Percentiles rank a stretch among this genome's conserved stretches.
These are phyloP conservation scores for Colletotrichum musae DNA, from an alignment of 2,329 filamentous ascomycete genomes.

Conservation along the genomic window DNA sequence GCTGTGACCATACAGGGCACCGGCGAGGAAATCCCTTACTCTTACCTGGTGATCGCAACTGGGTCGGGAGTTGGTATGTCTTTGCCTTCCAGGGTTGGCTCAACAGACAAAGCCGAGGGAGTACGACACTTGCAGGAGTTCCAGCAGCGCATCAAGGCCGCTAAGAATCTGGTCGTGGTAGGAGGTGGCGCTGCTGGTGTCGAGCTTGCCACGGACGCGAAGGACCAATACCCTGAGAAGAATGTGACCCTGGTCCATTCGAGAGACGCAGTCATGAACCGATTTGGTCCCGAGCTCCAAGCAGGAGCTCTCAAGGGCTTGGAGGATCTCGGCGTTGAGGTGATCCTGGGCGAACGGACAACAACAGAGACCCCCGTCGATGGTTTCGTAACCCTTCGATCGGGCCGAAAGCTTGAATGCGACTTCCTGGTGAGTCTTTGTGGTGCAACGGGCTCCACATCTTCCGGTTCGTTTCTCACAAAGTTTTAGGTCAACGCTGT, in stretches of 20 bases:
- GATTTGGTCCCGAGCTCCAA: conserved; percentile 62
- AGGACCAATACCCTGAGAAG: conserved; percentile 69
- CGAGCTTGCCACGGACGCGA: conserved; percentile 72
- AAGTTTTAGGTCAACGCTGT: conserved; percentile 69
- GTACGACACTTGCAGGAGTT: conserved; percentile 59
- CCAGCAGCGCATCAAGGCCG: conserved; percentile 60
- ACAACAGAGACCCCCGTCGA: conserved; percentile 53
- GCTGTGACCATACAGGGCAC: conserved; percentile 56
- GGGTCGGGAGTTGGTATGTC: conserved; percentile 61
- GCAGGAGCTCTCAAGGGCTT: conserved; percentile 57
- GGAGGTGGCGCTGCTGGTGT: conserved; percentile 75
- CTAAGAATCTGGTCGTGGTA: conserved; percentile 63
- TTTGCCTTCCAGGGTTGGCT: conserved; percentile 64
- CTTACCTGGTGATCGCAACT: conserved; percentile 71
- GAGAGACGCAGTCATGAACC: conserved; percentile 64
- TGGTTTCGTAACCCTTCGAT: conserved; percentile 59
- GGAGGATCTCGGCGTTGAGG: conserved; percentile 61
- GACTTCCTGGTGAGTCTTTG: conserved; percentile 64
- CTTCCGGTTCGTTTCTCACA: conserved; percentile 10
- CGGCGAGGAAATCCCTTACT: conserved; percentile 64
- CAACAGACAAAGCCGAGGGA: conserved; percentile 58
- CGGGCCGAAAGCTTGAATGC: conserved; percentile 60
- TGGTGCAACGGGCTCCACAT: background rate
- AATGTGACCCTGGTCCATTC: conserved; percentile 72
- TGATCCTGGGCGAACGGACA: conserved; percentile 66